These are phyloP conservation scores for Exsudoporus frostii DNA, from an alignment of 768 basidiomycete species.

Conservation along the genomic window DNA sequence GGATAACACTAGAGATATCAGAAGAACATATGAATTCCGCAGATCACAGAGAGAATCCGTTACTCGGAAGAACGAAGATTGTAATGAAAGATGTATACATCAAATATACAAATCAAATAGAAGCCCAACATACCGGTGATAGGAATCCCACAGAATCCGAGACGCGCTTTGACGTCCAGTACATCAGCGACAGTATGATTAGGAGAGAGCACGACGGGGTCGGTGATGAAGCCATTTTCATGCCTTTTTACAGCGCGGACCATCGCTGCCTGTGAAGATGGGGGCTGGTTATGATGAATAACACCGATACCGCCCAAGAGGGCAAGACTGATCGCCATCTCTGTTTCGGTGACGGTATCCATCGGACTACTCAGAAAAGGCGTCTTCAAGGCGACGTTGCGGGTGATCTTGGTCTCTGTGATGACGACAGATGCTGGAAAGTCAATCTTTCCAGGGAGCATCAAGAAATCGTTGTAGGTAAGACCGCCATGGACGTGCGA, in stretches of 20 bases:
- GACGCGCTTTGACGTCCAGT: conserved; percentile 83
- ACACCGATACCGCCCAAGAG: conserved; percentile 96
- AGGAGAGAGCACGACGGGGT: conserved; percentile 87
- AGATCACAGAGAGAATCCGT: conserved; percentile 69
- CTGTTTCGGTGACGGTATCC: conserved; percentile 97
- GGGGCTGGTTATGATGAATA: conserved; percentile 92
- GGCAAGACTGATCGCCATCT: conserved; percentile 93
- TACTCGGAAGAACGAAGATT: conserved; percentile 92
- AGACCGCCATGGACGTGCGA: conserved; percentile 83
- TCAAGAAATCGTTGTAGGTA: conserved; percentile 96
- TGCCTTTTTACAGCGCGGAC: conserved; percentile 96
- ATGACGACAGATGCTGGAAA: conserved; percentile 79
- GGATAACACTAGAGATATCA: conserved; percentile 8
- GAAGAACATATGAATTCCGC: conserved; percentile 48
- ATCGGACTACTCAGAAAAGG: conserved; percentile 98
- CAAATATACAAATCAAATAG: conserved; percentile 20
- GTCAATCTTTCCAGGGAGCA: conserved; percentile 94
- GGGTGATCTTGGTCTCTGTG: conserved; percentile 84
- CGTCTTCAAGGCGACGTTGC: conserved; percentile 88
- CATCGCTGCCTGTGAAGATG: conserved; percentile 91
- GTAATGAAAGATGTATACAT: conserved; percentile 47
- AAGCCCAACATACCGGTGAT: conserved; percentile 79
- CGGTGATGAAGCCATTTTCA: conserved; percentile 97
- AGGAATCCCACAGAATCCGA: conserved; percentile 96
- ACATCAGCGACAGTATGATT: conserved; percentile 80